These are phyloP conservation scores for Talaromyces sp. DNA, from an alignment of 2,329 filamentous ascomycete species.

Conservation along the genomic window DNA sequence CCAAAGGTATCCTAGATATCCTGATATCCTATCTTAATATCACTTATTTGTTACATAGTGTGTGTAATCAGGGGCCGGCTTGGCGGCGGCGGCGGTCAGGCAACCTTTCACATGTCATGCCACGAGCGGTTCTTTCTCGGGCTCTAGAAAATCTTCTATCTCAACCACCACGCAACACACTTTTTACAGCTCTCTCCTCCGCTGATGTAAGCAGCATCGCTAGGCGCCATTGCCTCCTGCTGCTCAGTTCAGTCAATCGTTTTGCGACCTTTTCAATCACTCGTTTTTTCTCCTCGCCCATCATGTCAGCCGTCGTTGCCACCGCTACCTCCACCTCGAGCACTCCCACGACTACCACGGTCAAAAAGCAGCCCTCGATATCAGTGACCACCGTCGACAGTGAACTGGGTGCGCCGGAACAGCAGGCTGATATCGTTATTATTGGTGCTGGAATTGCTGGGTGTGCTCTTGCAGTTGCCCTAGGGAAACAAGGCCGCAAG, in stretches of 20 bases:
- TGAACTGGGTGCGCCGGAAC: background rate
- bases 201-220: background rate
- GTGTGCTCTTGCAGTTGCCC: constrained; percentile 75
- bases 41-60: too few relatives aligned
- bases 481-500: constrained; percentile 84
- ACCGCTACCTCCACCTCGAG: constrained; percentile 2
- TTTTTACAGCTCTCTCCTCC: background rate
- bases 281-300: background rate
- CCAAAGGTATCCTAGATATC: too few relatives aligned
- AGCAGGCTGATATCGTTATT: constrained; percentile 77
- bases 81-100: background rate
- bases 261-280: background rate
- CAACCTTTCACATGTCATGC: constrained; percentile 12
- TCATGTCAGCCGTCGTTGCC: constrained; percentile 4
- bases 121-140: background rate
- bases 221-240: background rate
- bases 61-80: background rate
- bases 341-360: constrained; percentile 19
- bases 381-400: constrained; percentile 6
- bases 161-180: background rate
- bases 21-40: too few relatives aligned
- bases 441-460: constrained; percentile 89
- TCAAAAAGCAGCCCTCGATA: constrained; percentile 8
- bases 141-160: background rate
- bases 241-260: background rate